Evolutionary conservation across 768 basidiomycete genomes (phyloP), one percentile per base, ranked within the genome.

Genomic region (Collybia sordida): DNA sequence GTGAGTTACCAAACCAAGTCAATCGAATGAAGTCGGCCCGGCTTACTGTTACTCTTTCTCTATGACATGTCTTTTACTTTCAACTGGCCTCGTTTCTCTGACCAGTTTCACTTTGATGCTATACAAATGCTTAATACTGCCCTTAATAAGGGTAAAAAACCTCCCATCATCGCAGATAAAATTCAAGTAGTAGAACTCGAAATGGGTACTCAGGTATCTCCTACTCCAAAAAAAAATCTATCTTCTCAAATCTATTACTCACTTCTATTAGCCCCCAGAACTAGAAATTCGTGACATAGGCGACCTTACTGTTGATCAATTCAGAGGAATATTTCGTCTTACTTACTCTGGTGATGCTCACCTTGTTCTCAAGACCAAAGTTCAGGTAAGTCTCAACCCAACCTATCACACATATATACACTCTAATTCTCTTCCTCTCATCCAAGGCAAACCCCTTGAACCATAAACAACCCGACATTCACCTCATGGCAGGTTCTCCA

Each of bases 171-270:
- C 58, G 95, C 93, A 46, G 97, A 96, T 72, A 87, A 82, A 68
- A 98, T 99, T 56, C 93, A 98, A 67, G 97, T 99, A 24, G 90
- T 97, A 46, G 97, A 98, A 66, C 74, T 99, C n/a, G 89, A 98
- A 70, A 98, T 99, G 97, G 97, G 97, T 31, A 93, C 90, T 2
- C 88, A 96, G 77, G 95, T 93, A 52, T 47, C 25, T 23, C 19
- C 50, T 22, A 9, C 17, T 49, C n/a, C n/a, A n/a, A n/a, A n/a
- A n/a, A n/a, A n/a, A n/a, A 23, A 27, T 49, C n/a, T 28, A 40
- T 28, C 19, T 40, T 17, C 37, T 21, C 40, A 38, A 48, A 22
- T 31, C 35, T 46, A 27, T 44, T 51, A 46, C 45, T 43, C 42
- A 44, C 53, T 25, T 1, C 18, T 45, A n/a, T 21, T 58, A 98